phyloP scores from a whole-genome alignment of 2,329 filamentous ascomycete genomes.

The Pyrenochaeta sp. region DNA sequence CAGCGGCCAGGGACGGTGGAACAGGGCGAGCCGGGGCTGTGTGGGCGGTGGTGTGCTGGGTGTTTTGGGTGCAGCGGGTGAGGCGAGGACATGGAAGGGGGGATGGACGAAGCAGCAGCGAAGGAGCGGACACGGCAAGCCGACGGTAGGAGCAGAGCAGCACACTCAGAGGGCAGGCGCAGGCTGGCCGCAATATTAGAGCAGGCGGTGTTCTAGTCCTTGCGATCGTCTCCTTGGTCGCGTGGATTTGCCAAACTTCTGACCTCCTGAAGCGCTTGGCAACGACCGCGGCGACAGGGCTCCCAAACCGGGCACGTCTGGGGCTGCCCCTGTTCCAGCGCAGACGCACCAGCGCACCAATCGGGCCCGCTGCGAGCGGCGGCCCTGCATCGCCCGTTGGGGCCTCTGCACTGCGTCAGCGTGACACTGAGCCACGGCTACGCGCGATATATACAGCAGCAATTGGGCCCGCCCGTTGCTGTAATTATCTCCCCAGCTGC shows the following conservation, averaged over 20 bases:
- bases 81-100: constrained; percentile 8
- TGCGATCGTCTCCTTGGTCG: constrained; percentile 11
- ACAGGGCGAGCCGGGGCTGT: constrained; percentile 20
- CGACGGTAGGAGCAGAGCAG: constrained; percentile 9
- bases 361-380: constrained; percentile 18
- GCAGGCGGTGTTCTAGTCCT: constrained; percentile 20
- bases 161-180: constrained; percentile 9
- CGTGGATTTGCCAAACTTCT: constrained; percentile 21
- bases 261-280: constrained; percentile 36
- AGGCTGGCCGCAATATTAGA: no score
- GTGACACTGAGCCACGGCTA: constrained; percentile 11
- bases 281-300: constrained; percentile 17
- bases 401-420: constrained; percentile 15
- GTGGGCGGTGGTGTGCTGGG: constrained; percentile 13
- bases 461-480: constrained; percentile 11
- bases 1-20: no score
- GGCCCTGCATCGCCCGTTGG: constrained; percentile 34
- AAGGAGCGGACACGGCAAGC: constrained; percentile 41
- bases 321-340: constrained; percentile 26
- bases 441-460: neutral
- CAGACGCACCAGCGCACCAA: constrained; percentile 21
- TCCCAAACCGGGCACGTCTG: constrained; percentile 29
- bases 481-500: neutral
- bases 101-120: constrained; percentile 27
- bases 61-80: constrained; percentile 12